These are phyloP conservation scores for Halophytophthora polymorphica DNA, from an alignment of 352 stramenopile species.

Conservation along the genomic window DNA sequence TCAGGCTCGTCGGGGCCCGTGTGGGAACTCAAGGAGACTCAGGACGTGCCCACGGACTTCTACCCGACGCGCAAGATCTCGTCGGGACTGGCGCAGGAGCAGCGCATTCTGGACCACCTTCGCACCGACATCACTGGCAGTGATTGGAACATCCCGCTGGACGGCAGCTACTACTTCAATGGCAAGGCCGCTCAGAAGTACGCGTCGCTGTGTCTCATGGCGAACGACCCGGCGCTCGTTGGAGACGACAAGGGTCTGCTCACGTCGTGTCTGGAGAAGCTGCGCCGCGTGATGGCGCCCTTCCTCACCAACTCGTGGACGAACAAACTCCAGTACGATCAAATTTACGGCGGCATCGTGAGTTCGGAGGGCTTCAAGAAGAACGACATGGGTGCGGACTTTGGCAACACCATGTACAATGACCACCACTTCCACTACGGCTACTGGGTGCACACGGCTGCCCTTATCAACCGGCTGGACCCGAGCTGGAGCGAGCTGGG, in stretches of 20 bases:
- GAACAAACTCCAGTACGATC: conserved; percentile 54
- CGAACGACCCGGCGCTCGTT: conserved; percentile 37
- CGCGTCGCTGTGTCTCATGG: conserved; percentile 57
- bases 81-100: conserved; percentile 24
- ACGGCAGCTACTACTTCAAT: conserved; percentile 69
- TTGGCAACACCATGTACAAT: conserved; percentile 76
- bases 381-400: conserved; percentile 58
- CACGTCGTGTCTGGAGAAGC: conserved; percentile 35
- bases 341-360: conserved; percentile 52
- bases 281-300: conserved; percentile 35
- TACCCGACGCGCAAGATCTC: conserved; percentile 40
- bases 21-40: conserved; percentile 49
- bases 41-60: conserved; percentile 38
- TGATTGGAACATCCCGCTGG: conserved; percentile 39
- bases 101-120: conserved; percentile 42
- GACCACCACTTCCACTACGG: conserved; percentile 80
- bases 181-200: conserved; percentile 62
- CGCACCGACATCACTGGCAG: conserved; percentile 33
- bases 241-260: conserved; percentile 38
- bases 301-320: conserved; percentile 48
- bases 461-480: conserved; percentile 45
- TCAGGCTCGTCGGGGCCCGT: conserved; percentile 10
- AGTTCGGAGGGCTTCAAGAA: conserved; percentile 50
- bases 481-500: conserved; percentile 36
- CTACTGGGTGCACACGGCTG: conserved; percentile 55